Evolutionary conservation across 2,329 filamentous ascomycete species (phyloP).

Genomic region (Epichloe sibirici): DNA sequence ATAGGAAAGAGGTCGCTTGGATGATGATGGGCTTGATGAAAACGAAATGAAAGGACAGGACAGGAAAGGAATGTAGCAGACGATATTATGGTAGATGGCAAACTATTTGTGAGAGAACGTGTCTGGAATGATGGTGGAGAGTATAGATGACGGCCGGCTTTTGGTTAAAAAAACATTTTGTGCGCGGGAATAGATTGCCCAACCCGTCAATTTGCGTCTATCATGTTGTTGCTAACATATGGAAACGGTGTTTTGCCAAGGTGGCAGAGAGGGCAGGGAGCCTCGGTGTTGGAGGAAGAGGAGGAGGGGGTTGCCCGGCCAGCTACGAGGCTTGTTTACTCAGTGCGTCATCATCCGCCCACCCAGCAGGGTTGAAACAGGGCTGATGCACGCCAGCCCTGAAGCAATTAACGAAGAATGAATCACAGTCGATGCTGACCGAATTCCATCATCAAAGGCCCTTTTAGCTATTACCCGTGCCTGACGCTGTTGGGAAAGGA

Average conservation of each 20-base stretch:
- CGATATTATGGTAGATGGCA: constrained; percentile 5
- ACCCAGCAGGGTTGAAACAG: not conserved
- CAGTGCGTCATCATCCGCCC: constrained; percentile 17
- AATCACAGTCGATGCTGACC: too few species aligned
- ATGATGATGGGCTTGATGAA: not conserved
- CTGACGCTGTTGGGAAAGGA: too few species aligned
- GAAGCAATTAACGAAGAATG: too few species aligned
- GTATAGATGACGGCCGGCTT: not conserved
- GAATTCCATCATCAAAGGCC: too few species aligned
- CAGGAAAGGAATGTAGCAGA: not conserved
- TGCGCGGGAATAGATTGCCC: not conserved
- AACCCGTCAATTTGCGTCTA: not conserved
- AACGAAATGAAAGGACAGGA: not conserved
- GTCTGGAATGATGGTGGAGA: constrained; percentile 1
- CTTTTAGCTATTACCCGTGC: too few species aligned
- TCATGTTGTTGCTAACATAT: not conserved
- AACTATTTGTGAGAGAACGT: not conserved
- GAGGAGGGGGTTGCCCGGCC: constrained; percentile 10
- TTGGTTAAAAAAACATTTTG: not conserved
- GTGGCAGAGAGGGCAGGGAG: not conserved
- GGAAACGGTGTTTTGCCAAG: too few species aligned
- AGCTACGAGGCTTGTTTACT: constrained; percentile 16
- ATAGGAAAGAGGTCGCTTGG: too few species aligned
- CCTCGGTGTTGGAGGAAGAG: not conserved
- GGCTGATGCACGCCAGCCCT: too few species aligned